Evolutionary conservation across 768 basidiomycete species (phyloP), one percentile per base, ranked within the genome.

Genomic region (Ramaria sp.): DNA sequence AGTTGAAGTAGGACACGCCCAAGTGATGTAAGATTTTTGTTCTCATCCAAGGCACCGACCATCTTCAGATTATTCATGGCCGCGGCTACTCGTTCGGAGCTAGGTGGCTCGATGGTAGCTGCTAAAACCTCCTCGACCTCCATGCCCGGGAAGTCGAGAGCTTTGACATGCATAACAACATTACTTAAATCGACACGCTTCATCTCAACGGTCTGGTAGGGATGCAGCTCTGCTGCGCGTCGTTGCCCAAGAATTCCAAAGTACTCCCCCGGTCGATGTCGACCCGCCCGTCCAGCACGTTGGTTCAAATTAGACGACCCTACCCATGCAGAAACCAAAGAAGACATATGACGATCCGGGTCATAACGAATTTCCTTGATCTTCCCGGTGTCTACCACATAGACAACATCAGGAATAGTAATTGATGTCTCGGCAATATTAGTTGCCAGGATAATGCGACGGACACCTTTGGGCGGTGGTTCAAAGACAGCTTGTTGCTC

Each of bases 101-200:
- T 80, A n/a, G 94, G 94, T 15, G 94, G 86, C 65, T 97, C 93
- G 52, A 96, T 96, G 12, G 85, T 77, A 10, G 79, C 82, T 1
- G 79, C 81, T 34, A 97, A 74, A 20, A 96, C 91, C 57, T 94
- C 85, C 62, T 94, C 87, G 5, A 91, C 88, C 27, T 79, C 69
- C 81, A 92, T 81, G 42, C 79, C 81, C 5, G 89, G 88, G 65
- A 96, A 85, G 65, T 90, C 83, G 34, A 96, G 76, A 8, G 92
- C 92, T 63, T 95, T 96, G 66, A 97, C 80, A 64, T 93, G 93
- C 93, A 97, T 97, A 15, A 95, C 90, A 45, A 94, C 85, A 63
- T 92, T 91, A 61, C 82, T 88, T 60, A 95, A 66, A 66, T 93
- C 91, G 12, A 85, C 80, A 32, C 92, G 78, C 65, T 90, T 90